phyloP scores from a whole-genome alignment of 2,329 filamentous ascomycete genomes.

The Coniochaeta ligniaria region DNA sequence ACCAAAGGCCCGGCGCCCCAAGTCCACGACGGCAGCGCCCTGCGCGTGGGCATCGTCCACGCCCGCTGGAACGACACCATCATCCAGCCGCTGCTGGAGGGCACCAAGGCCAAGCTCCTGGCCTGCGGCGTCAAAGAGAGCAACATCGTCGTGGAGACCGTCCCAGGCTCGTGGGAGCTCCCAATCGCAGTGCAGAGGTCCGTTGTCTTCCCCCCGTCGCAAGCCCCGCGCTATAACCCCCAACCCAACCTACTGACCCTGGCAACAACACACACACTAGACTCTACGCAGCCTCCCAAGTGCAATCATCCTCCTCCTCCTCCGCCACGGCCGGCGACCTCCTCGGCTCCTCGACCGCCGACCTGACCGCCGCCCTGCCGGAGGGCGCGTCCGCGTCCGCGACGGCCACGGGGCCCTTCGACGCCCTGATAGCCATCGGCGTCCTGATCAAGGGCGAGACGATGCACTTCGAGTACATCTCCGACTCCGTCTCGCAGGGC shows the following conservation, averaged over 20 bases:
- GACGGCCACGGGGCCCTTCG: constrained; percentile 59
- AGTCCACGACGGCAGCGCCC: constrained; percentile 58
- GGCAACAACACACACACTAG: constrained; percentile 40
- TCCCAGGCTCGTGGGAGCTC: constrained; percentile 91
- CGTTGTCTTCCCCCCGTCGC: not conserved
- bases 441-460: constrained; percentile 98
- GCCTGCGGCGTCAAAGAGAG: constrained; percentile 75
- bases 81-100: constrained; percentile 77
- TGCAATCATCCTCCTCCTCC: constrained; percentile 64
- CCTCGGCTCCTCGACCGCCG: constrained; percentile 59
- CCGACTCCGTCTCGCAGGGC: constrained; percentile 82
- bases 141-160: constrained; percentile 84
- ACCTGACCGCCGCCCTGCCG: no score
- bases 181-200: constrained; percentile 84
- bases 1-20: constrained; percentile 51
- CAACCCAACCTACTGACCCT: not conserved
- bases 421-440: constrained; percentile 90
- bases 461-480: constrained; percentile 99
- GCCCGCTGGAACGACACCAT: constrained; percentile 90
- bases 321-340: constrained; percentile 67
- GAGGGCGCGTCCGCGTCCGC: constrained; percentile 26
- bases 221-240: not conserved
- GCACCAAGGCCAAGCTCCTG: constrained; percentile 70
- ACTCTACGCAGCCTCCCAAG: constrained; percentile 77
- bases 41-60: constrained; percentile 92